Base-by-base conservation (phyloP, 345 rosid genomes). In the Populus deltoides region DNA sequence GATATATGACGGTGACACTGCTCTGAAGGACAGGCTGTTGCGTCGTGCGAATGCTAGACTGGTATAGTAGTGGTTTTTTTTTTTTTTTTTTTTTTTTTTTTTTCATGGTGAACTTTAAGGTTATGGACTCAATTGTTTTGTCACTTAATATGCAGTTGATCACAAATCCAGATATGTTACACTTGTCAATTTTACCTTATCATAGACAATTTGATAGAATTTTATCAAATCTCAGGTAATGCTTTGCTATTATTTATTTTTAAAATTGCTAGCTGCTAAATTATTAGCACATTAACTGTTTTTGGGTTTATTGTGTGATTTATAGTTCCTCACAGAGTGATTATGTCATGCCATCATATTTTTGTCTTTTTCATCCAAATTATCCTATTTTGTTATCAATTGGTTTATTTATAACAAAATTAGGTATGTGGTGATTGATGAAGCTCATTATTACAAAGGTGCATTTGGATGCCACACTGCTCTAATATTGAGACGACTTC, bases 401-500 rank as follows among this genome's bases (percentile, higher is more conserved):
- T 20, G 20, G 74, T 43, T 38, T 43, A 29, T 5, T n/a, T n/a
- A 33, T 33, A 22, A 35, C 17, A 45, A 43, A 25, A 49, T 75
- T 81, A 95, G 99, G 88, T 95, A 85, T 83, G 83, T 95, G 76
- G 92, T 95, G 79, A 86, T 93, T 81, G 99, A 95, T 87, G 98
- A 95, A 89, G 94, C 98, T 84, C 99, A 95, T 89, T 80, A 86
- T 78, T 95, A 95, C 80, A 93, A 90, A 81, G 99, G 99, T 83
- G 94, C 99, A 83, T 93, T 95, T 83, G 99, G 99, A 77, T 95
- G 97, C 76, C 99, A 95, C 82, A 89, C 96, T 73, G 93, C 99
- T 85, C 92, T 95, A 45, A 93, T 95, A 86, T 78, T 95, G 76
- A 93, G 99, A 90, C 90, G 99, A 85, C 92, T 95, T 70, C 86